phyloP scores from a whole-genome alignment of 345 rosid species.

The Ailanthus altissimus region DNA sequence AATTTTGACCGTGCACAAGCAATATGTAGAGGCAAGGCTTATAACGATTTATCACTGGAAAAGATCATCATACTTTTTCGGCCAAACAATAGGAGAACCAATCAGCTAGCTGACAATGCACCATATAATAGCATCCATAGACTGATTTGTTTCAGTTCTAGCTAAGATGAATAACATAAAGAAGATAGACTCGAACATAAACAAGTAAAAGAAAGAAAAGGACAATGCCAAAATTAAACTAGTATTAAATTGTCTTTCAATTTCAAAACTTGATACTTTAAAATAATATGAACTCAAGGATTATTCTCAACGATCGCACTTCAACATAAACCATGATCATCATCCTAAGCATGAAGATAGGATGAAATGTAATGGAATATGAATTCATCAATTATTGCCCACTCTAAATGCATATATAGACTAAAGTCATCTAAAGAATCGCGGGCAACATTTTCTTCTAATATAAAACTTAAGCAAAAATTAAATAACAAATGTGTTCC shows the following conservation, averaged over 20 bases:
- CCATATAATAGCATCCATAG: background rate
- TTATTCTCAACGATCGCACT: conserved; percentile 1
- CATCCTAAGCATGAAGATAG: background rate
- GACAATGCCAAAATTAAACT: background rate
- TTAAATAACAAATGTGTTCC: too few relatives aligned
- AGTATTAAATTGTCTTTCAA: background rate
- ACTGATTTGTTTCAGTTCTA: background rate
- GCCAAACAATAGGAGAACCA: background rate
- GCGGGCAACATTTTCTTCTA: too few relatives aligned
- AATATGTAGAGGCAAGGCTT: background rate
- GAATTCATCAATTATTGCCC: background rate
- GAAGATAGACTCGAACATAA: background rate
- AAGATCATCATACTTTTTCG: background rate
- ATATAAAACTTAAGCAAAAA: too few relatives aligned
- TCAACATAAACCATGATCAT: background rate
- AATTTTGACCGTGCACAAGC: background rate
- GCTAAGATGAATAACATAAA: background rate
- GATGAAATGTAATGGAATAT: background rate
- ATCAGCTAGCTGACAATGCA: background rate
- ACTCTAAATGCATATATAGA: too few relatives aligned
- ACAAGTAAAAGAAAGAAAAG: background rate
- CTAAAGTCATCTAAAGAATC: too few relatives aligned
- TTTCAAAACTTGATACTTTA: background rate
- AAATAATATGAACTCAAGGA: background rate
- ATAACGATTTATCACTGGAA: background rate